Evolutionary conservation across 2,329 filamentous ascomycete species (phyloP), one percentile per base, ranked within the genome.

Genomic region (Claviceps humidiphila): DNA sequence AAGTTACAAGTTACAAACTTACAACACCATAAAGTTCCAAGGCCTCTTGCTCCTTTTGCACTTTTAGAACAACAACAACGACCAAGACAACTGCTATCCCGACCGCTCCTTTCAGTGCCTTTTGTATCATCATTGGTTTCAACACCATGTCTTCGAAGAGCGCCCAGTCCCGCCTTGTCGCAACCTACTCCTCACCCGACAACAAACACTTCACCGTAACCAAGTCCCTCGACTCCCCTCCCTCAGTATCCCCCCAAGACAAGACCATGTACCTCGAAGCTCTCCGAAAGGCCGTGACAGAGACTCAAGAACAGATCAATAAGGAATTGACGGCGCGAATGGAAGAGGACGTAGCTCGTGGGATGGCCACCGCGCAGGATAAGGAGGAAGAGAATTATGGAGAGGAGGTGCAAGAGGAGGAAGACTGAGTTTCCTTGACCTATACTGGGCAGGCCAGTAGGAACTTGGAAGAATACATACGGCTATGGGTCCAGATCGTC

Each of bases 361-460:
- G 73, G 16, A 68, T 67, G 1, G 65, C 66, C 0, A 39, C 51
- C 0, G 47, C 16, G 26, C 40, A 83, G 54, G 72, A 66, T 11
- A 75, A 77, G 56, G 81, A 83, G 62, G 86, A 89, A 63, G 80
- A 87, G 60, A 85, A 89, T 63, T 95, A 95, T 64, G 89, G 89
- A 47, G 89, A 95, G 66, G 89, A 95, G 65, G 78, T 82, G 13
- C 81, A 84, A 49, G 83, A 86, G 43, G 84, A 86, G 34, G 78
- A 78, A 38, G 65, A 55, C 6, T 9, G 26, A 34, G 6, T 30
- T 8, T 14, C 5, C 22, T 20, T 13, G 9, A 13, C 17, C 40
- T 41, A 17, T 41, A 41, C 39, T 41, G n/a, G 6, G 39, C 17
- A 41, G 16, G 3, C 17, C 5, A 6, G n/a, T 41, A 41, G 22